Evolutionary conservation across 768 basidiomycete species (phyloP), one percentile per base, ranked within the genome.

Genomic region (Trametes villosa): DNA sequence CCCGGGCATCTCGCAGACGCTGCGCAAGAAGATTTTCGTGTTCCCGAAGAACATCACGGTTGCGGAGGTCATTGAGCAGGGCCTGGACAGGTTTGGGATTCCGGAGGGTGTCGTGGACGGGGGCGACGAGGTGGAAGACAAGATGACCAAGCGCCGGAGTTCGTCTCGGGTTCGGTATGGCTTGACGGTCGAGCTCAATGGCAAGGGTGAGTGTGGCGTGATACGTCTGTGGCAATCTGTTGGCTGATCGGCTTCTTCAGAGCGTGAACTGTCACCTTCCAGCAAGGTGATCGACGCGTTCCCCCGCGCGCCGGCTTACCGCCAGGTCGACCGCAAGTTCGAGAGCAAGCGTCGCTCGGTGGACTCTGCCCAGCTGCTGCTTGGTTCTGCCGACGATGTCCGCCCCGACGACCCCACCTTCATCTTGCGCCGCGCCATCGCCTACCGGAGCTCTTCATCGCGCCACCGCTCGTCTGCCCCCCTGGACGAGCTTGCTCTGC

Each of bases 21-120:
- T 87, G 63, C 80, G 93, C 45, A 82, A 86, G 59, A 95, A 95
- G 74, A 83, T 96, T 46, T 91, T 98, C 72, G 85, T 91, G 63
- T 89, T 98, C 76, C 93, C 96, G 1, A 91, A 93, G 74, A 98
- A 97, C 68, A 88, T 91, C 34, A 98, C 94, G 0, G 97, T 98
- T 3, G 93, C 95, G 0, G 97, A 99, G 74, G 95, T 96, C 15
- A 94, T 97, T 38, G 97, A 99, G 73, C 79, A 92, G 36, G 91
- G 89, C 6, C 71, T 99, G 63, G 97, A 98, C 70, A 77, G 94
- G 59, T 98, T 98, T 70, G 97, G 97, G 2, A 97, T 99, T 57
- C 78, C 85, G 34, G 96, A 97, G 38, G 97, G 96, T n/a, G 94
- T 99, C 2, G 96, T 98, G 2, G 96, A 98, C 72, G 97, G 97